phyloP scores from a whole-genome alignment of 345 rosid species.

The Hirschfeldia incana region DNA sequence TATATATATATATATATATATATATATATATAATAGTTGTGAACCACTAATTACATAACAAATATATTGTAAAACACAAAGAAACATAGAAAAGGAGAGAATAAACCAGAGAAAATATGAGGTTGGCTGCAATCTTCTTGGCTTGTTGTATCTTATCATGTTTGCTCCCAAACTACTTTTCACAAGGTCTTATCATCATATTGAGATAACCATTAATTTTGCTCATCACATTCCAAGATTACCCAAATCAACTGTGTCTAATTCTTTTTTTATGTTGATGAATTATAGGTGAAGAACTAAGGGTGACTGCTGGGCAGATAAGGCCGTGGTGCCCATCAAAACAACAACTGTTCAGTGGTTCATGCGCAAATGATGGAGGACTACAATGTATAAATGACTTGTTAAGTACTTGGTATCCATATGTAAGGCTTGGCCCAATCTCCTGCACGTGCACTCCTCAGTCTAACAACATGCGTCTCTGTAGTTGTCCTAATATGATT shows the following conservation, averaged over 20 bases:
- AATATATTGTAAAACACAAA: neutral
- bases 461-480: slow-evolving; percentile 12
- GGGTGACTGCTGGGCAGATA: neutral
- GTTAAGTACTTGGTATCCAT: slow-evolving; percentile 30
- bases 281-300: slow-evolving; percentile 29
- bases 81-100: neutral
- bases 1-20: neutral
- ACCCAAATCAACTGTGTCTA: neutral
- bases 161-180: slow-evolving; percentile 17
- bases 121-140: slow-evolving; percentile 27
- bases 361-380: slow-evolving; percentile 27
- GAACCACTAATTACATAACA: neutral
- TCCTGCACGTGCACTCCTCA: slow-evolving; percentile 19
- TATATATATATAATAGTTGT: neutral
- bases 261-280: neutral
- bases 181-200: slow-evolving; percentile 24
- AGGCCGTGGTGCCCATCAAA: slow-evolving; percentile 37
- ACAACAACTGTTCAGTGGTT: slow-evolving; percentile 24
- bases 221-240: neutral
- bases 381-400: slow-evolving; percentile 37
- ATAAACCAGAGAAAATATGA: slow-evolving; percentile 17
- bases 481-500: slow-evolving; percentile 31
- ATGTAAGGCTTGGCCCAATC: slow-evolving; percentile 34
- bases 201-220: neutral
- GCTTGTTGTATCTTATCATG: slow-evolving; percentile 28